phyloP scores from a whole-genome alignment of 208 protist species.

The Leishmania gerbilli region DNA sequence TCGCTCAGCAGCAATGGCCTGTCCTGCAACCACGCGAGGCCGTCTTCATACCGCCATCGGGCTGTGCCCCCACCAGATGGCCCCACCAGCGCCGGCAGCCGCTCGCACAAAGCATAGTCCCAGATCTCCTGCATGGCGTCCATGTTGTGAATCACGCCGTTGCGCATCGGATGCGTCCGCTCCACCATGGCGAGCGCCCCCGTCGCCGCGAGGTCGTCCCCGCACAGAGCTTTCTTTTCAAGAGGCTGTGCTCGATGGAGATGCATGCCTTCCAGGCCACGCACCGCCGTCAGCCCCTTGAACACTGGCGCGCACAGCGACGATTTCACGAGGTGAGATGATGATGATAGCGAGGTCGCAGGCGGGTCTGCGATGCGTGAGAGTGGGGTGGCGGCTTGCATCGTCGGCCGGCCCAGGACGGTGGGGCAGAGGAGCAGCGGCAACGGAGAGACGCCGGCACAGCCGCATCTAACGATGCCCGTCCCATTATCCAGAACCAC shows the following conservation, averaged over 20 bases:
- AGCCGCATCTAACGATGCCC: slow-evolving; percentile 97
- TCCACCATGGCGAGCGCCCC: neutral
- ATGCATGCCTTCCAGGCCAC: neutral
- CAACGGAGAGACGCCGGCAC: slow-evolving; percentile 95
- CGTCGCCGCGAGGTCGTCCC: slow-evolving; percentile 14
- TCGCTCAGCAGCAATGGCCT: slow-evolving; percentile 95
- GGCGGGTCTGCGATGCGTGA: neutral
- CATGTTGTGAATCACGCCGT: slow-evolving; percentile 98
- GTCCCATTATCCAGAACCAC: slow-evolving; percentile 73
- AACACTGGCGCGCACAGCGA: neutral
- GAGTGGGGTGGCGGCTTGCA: slow-evolving; percentile 29
- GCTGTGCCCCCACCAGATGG: neutral
- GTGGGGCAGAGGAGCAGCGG: slow-evolving; percentile 96
- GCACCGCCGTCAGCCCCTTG: neutral
- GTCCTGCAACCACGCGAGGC: slow-evolving; percentile 5
- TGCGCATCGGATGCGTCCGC: slow-evolving; percentile 95
- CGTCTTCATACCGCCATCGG: slow-evolving; percentile 10
- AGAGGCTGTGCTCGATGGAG: neutral
- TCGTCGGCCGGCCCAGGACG: slow-evolving; percentile 95
- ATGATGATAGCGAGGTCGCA: neutral
- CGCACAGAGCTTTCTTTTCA: slow-evolving; percentile 10
- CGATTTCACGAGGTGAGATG: neutral
- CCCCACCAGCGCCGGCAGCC: neutral
- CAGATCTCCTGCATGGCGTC: slow-evolving; percentile 97
- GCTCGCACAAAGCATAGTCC: slow-evolving; percentile 93